phyloP scores from a whole-genome alignment of 176 grass and related monocot species.

The Echinochloa phyllopogon region DNA sequence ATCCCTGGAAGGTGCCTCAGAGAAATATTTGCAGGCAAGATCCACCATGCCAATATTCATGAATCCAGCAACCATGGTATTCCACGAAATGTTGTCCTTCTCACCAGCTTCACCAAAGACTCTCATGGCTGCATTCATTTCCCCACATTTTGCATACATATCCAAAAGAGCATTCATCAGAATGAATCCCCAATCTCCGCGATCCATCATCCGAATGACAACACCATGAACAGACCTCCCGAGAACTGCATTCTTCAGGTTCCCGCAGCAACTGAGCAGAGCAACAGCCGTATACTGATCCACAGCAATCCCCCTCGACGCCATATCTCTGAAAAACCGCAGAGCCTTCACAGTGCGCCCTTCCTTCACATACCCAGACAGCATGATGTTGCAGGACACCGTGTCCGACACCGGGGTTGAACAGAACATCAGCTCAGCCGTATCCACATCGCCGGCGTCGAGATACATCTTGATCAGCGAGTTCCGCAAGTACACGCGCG shows the following conservation, averaged over 20 bases:
- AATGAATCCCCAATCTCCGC: conserved; percentile 33
- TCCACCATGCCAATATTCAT: conserved; percentile 48
- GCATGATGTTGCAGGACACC: conserved; percentile 57
- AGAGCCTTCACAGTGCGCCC: conserved; percentile 38
- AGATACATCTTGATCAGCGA: conserved; percentile 64
- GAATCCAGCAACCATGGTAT: conserved; percentile 57
- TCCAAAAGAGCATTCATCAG: conserved; percentile 60
- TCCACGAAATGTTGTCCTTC: conserved; percentile 53
- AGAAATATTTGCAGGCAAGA: conserved; percentile 48
- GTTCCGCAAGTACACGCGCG: conserved; percentile 48
- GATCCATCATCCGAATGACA: conserved; percentile 19
- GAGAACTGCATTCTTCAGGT: conserved; percentile 19
- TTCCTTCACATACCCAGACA: conserved; percentile 52
- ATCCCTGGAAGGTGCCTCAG: conserved; percentile 47
- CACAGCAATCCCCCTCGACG: conserved; percentile 22
- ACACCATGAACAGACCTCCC: conserved; percentile 52
- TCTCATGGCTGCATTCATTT: conserved; percentile 45
- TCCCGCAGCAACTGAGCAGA: conserved; percentile 53
- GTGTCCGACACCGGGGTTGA: conserved; percentile 15
- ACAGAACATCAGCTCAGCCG: conserved; percentile 46
- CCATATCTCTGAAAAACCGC: conserved; percentile 40
- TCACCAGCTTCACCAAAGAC: conserved; percentile 41
- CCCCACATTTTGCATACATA: conserved; percentile 61
- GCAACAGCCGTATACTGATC: conserved; percentile 56
- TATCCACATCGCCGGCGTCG: conserved; percentile 34